phyloP scores from a whole-genome alignment of 2,329 filamentous ascomycete genomes.

The Fusarium udum region DNA sequence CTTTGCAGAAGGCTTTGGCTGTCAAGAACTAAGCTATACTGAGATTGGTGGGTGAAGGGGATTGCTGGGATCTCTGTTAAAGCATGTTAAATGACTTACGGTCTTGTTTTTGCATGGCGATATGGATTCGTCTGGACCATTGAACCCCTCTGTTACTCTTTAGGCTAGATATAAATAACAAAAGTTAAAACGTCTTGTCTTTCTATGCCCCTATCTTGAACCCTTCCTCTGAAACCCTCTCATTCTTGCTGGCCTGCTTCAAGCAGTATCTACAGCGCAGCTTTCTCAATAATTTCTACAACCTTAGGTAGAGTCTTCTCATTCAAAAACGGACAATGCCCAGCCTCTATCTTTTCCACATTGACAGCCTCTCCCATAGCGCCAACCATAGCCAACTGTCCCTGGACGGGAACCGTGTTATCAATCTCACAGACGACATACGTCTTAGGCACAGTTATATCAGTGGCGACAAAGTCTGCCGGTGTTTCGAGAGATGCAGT shows the following conservation, averaged over 20 bases:
- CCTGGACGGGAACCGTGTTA: conserved; percentile 21
- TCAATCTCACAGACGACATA: conserved; percentile 44
- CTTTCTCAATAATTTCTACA: background rate
- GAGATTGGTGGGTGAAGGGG: too few species aligned
- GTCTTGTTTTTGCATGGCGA: background rate
- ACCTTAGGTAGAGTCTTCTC: background rate
- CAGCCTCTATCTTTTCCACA: background rate
- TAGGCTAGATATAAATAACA: too few species aligned
- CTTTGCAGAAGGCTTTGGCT: conserved; percentile 26
- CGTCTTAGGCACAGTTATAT: conserved; percentile 38
- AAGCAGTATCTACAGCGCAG: rapidly evolving
- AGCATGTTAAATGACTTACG: rapidly evolving
- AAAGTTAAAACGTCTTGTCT: too few species aligned
- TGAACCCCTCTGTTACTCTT: background rate
- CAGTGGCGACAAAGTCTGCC: conserved; percentile 30
- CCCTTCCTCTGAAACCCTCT: rapidly evolving
- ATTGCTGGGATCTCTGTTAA: too few species aligned
- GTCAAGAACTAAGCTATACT: background rate
- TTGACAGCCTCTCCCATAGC: background rate
- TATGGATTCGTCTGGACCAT: background rate
- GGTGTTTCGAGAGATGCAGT: conserved; percentile 25
- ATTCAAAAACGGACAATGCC: conserved; percentile 1
- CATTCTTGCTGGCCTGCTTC: rapidly evolving
- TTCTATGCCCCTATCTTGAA: rapidly evolving
- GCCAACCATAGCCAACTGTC: conserved; percentile 36